A percentile compares a stretch with the other conserved stretches of the same genome.
phyloP scores from a whole-genome alignment of 2,329 filamentous ascomycete genomes.

The Alternaria triticina region DNA sequence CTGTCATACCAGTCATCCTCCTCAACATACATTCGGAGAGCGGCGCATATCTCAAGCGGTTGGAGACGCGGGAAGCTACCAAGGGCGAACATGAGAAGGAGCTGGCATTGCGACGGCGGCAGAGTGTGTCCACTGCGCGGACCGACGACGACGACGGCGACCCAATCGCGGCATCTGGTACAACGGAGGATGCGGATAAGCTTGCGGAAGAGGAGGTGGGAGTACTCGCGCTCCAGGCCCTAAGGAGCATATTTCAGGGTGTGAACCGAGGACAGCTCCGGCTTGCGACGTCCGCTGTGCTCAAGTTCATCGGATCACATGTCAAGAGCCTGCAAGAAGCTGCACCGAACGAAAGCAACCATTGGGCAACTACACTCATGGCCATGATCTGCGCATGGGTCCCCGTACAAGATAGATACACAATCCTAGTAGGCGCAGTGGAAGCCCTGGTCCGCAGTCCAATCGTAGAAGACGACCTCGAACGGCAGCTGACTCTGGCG shows the following conservation, averaged over 20 bases:
- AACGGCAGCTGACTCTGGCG: slow-evolving; percentile 75
- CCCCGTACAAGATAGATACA: slow-evolving; percentile 91
- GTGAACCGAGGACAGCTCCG: slow-evolving; percentile 85
- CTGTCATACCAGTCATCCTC: slow-evolving; percentile 83
- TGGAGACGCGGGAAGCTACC: slow-evolving; percentile 71
- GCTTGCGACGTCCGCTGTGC: slow-evolving; percentile 72
- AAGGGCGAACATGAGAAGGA: slow-evolving; percentile 74
- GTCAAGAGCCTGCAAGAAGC: slow-evolving; percentile 34
- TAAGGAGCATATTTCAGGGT: slow-evolving; percentile 83
- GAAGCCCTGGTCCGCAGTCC: slow-evolving; percentile 74
- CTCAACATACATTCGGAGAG: slow-evolving; percentile 83
- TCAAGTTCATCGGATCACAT: slow-evolving; percentile 70
- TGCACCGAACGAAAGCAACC: slow-evolving; percentile 58
- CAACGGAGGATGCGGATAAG: slow-evolving; percentile 85
- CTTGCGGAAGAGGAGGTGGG: slow-evolving; percentile 88
- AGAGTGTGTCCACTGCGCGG: slow-evolving; percentile 79
- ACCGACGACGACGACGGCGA: slow-evolving; percentile 73
- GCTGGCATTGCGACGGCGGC: slow-evolving; percentile 68
- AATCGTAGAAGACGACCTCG: slow-evolving; percentile 72
- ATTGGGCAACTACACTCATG: slow-evolving; percentile 85
- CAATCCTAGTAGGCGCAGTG: slow-evolving; percentile 82
- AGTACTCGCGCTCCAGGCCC: slow-evolving; percentile 80
- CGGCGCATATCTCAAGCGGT: slow-evolving; percentile 70
- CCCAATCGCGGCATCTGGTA: slow-evolving; percentile 73
- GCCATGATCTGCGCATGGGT: slow-evolving; percentile 83